These are phyloP conservation scores for Vaccinium macrocarpon DNA, from an alignment of 148 eudicot genomes.

Conservation along the genomic window DNA sequence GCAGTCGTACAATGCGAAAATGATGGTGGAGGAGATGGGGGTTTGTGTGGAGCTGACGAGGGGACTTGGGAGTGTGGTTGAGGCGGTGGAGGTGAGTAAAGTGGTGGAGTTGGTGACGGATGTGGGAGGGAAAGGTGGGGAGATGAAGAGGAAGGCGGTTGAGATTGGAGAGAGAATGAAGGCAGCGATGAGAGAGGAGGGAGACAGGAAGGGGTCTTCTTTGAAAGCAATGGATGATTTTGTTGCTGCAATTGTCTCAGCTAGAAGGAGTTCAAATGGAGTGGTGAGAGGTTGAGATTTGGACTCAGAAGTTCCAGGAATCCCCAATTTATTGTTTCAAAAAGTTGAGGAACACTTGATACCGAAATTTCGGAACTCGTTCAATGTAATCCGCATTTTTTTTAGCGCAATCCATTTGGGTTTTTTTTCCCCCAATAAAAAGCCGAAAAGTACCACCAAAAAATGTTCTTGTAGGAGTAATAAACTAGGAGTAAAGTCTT, in stretches of 20 bases:
- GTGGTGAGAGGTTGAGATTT: slow-evolving; percentile 56
- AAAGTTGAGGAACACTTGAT: not conserved
- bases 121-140: slow-evolving; percentile 19
- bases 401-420: not conserved
- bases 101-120: too few species aligned
- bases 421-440: not conserved
- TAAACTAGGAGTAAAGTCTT: too few species aligned
- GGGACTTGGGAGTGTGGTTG: slow-evolving; percentile 33
- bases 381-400: not conserved
- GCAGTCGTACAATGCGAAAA: slow-evolving; percentile 61
- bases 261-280: not conserved
- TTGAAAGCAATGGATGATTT: slow-evolving; percentile 40
- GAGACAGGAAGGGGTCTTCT: slow-evolving; percentile 36
- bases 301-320: not conserved
- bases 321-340: not conserved
- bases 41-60: slow-evolving; percentile 59
- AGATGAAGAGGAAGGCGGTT: slow-evolving; percentile 56
- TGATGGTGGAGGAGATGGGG: slow-evolving; percentile 65
- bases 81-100: too few species aligned
- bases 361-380: not conserved
- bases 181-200: slow-evolving; percentile 32
- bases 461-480: too few species aligned
- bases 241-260: slow-evolving; percentile 24
- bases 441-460: too few species aligned
- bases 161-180: slow-evolving; percentile 41